Evolutionary conservation across 192 early-diverging fungal genomes (phyloP), one percentile per base, ranked within the genome.

Genomic region (Diversispora epigaea): DNA sequence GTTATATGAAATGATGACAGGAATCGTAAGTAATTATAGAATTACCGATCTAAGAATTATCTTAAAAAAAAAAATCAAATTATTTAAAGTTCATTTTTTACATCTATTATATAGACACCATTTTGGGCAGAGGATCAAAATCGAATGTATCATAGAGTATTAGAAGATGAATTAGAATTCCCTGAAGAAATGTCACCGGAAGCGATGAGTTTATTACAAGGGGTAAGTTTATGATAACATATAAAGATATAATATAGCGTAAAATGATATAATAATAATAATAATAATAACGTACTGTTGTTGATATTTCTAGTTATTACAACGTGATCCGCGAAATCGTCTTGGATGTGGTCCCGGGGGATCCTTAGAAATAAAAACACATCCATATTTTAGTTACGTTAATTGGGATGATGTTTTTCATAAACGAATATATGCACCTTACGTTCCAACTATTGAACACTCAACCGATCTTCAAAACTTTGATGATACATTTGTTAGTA

Each of bases 1-100:
- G 77, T 76, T 97, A 11, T 99, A 89, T 69, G 93, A 96, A 76
- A 96, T 98, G 94, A 78, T 97, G 21, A 90, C 91, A 0, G 95
- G 96, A 6, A 78, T 79, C 39, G 78, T 83, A 79, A 75, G 82
- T 78, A 10, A 44, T 46, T 17, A 52, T 56, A 32, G 22, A 5
- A 22, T 58, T 6, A 57, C 5, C 4, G 19, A n/a, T 12, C 22
- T 15, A 11, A 67, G 11, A 11, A 21, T 9, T 43, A 4, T 10
- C 4, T 66, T 44, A 0, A 10, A 1, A 19, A 21, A 54, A 11
- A 19, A 21, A 54, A 11, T 17, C 10, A 21, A 9, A 60, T 25
- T 44, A 14, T 65, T 57, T 56, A 44, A 25, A 67, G 54, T 19
- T 8, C 43, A 5, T 14, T 46, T 66, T 65, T 22, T 32, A 69